Conservation (phyloP, 2,329 filamentous ascomycete species). For the Aspergillus sclerotialis region DNA sequence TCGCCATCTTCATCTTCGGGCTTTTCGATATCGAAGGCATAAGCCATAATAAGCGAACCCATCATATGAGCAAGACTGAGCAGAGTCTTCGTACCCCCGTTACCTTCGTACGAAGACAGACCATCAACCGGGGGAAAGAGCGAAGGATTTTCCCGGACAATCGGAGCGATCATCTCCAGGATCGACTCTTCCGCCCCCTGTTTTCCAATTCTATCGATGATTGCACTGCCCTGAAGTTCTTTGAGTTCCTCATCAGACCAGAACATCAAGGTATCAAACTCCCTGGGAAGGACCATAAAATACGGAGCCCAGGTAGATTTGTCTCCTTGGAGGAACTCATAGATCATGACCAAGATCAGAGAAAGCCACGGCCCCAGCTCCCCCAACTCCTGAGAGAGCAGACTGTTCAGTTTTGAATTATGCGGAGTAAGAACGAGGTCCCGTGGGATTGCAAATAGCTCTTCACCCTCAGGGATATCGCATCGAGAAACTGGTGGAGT, state of each 20-base stretch:
- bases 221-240: constrained; percentile 68
- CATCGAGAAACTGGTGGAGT: constrained; percentile 55
- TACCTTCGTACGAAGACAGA: constrained; percentile 35
- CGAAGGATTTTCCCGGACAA: constrained; percentile 37
- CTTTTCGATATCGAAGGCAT: constrained; percentile 74
- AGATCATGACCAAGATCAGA: constrained; percentile 72
- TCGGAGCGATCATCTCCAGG: constrained; percentile 47
- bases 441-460: constrained; percentile 74
- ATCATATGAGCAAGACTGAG: constrained; percentile 64
- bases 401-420: constrained; percentile 61
- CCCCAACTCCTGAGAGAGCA: constrained; percentile 50
- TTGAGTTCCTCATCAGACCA: constrained; percentile 66
- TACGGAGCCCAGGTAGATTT: constrained; percentile 70
- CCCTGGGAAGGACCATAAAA: constrained; percentile 62
- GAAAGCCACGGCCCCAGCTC: constrained; percentile 46
- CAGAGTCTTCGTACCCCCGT: constrained; percentile 40
- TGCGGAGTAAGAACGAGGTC: constrained; percentile 62
- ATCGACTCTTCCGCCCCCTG: constrained; percentile 65
- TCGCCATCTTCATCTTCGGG: constrained; percentile 53
- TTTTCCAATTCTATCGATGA: constrained; percentile 70
- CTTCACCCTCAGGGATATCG: constrained; percentile 66
- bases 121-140: constrained; percentile 34
- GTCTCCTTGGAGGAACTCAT: constrained; percentile 57
- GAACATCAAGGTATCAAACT: constrained; percentile 85
- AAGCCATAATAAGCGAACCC: constrained; percentile 86